Conservation (phyloP, 306 rosid genomes). For the Cyamopsis tetragonoloba region DNA sequence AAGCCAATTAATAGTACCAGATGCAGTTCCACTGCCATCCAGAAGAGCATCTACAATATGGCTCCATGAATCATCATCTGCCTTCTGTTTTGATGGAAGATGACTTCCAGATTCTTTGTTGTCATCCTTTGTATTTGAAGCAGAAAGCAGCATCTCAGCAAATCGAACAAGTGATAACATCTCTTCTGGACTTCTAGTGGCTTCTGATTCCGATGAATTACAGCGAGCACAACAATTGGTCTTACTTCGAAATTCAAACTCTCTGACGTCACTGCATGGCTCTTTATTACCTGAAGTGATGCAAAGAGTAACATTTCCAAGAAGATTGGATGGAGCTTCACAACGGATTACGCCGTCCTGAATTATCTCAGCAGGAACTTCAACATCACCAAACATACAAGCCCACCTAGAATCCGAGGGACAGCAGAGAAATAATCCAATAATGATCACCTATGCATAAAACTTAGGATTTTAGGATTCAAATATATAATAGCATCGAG, state of each 20-base stretch:
- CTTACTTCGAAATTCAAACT: conserved; percentile 66
- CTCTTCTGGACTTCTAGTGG: conserved; percentile 62
- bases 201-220: conserved; percentile 43
- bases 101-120: conserved; percentile 35
- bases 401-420: conserved; percentile 68
- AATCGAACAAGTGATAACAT: conserved; percentile 80
- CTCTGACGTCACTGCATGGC: conserved; percentile 88
- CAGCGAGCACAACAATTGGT: conserved; percentile 37
- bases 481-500: conserved; percentile 1
- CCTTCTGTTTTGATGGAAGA: conserved; percentile 34
- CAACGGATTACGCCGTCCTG: conserved; percentile 77
- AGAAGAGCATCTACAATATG: conserved; percentile 62
- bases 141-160: conserved; percentile 63
- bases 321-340: conserved; percentile 69
- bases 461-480: conserved; percentile 28
- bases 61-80: conserved; percentile 62
- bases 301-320: conserved; percentile 78
- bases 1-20: conserved; percentile 67
- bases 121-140: conserved; percentile 38
- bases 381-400: conserved; percentile 86
- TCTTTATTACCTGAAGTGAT: conserved; percentile 73
- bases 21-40: conserved; percentile 64
- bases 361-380: conserved; percentile 79
- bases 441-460: conserved; percentile 60
- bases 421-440: conserved; percentile 80